Evolutionary conservation across 441 rosid species (phyloP), one percentile per base, ranked within the genome.

Genomic region (Gossypium gossypioides): DNA sequence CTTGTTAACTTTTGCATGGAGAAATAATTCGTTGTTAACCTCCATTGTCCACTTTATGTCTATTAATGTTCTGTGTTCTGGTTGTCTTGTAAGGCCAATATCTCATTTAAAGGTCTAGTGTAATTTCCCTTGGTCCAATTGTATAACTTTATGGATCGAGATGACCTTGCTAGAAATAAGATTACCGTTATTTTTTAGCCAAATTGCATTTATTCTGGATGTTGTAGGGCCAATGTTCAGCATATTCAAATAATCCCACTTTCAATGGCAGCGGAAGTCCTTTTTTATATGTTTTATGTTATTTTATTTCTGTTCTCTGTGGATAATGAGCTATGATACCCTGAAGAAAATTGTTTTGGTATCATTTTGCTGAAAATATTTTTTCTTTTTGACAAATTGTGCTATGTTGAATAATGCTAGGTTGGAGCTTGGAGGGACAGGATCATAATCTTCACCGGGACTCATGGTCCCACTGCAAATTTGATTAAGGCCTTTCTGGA

Each of bases 391-490:
- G 10, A 54, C 27, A 54, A 54, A 18, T 19, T 68, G 62, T 69
- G 16, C 51, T 32, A 50, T 40, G 60, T 40, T 50, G 54, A 65
- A 42, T 75, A 40, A 58, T 34, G 48, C 32, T 75, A 93, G 98
- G 89, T 86, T 48, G 99, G 99, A 79, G 97, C 94, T 72, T 94
- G 99, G 97, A 86, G 99, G 80, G 99, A 92, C 64, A 85, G 94
- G 86, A 86, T 94, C 72, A 89, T 94, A 72, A 75, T 94, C 34
- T 94, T 86, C 82, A 80, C 94, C 1, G 99, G 97, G 72, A 85
- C 86, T 25, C 92, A 79, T 61, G 97, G 99, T 71, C 96, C 89
- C 16, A 80, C 86, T 40, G 82, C 81, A 76, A 75, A 87, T 72
- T 72, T 92, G 48, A 81, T 88, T 6, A 92, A 94, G 85, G 97